A percentile compares a stretch with the other conserved stretches of the same genome.
phyloP scores from a whole-genome alignment of 2,329 filamentous ascomycete genomes.

The Chrysoporthe deuterocubensis region DNA sequence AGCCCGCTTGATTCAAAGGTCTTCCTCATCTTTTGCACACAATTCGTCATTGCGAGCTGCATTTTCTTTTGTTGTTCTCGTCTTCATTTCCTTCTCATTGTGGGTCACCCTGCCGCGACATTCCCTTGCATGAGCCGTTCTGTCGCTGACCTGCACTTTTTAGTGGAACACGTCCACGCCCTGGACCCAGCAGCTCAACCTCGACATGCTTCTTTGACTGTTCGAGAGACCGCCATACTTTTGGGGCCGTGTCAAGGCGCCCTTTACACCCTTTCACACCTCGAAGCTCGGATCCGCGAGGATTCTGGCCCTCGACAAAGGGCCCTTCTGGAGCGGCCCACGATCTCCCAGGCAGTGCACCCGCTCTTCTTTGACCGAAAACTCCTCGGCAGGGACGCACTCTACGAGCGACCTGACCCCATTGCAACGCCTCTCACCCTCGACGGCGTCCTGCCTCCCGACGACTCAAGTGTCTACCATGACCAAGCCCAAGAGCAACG shows the following conservation, averaged over 20 bases:
- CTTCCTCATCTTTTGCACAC: constrained; percentile 4
- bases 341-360: background rate
- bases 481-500: constrained; percentile 21
- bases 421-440: constrained; percentile 6
- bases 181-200: constrained; percentile 4
- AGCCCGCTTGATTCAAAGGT: constrained; percentile 4
- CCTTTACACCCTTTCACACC: background rate
- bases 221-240: constrained; percentile 3
- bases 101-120: background rate
- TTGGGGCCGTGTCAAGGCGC: background rate
- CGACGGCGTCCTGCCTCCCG: constrained; percentile 17
- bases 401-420: background rate
- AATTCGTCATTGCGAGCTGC: background rate
- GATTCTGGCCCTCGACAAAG: background rate
- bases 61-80: constrained; percentile 7
- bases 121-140: constrained; percentile 1
- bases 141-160: constrained; percentile 13
- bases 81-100: background rate
- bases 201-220: constrained; percentile 10
- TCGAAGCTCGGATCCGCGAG: background rate
- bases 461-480: constrained; percentile 21
- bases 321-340: background rate
- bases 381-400: constrained; percentile 11
- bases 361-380: constrained; percentile 8
- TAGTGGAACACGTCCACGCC: constrained; percentile 13